Conservation (phyloP, 1,284 basidiomycete species). For the Abortiporus biennis region DNA sequence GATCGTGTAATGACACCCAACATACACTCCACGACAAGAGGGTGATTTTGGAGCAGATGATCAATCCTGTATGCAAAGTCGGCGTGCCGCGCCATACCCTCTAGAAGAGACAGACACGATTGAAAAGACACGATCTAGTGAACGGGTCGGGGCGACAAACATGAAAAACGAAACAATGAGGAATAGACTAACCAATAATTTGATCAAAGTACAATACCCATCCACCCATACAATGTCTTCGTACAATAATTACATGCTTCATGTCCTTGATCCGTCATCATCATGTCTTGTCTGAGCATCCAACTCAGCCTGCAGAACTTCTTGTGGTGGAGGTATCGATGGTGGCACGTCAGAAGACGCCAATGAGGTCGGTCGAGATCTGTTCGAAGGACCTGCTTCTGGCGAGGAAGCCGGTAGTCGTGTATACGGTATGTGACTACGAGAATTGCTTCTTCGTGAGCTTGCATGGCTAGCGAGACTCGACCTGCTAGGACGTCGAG, state of each 20-base stretch:
- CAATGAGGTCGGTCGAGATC: slow-evolving; percentile 13
- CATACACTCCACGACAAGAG: too few species aligned
- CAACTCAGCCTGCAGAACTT: slow-evolving; percentile 5
- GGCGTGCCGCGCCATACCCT: too few species aligned
- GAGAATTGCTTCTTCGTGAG: background rate
- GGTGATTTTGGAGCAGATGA: too few species aligned
- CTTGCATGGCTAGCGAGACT: background rate
- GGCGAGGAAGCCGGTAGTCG: slow-evolving; percentile 13
- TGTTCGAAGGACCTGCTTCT: slow-evolving; percentile 5
- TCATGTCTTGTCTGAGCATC: background rate
- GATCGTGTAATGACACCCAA: too few species aligned
- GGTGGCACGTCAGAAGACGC: slow-evolving; percentile 17
- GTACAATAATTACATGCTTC: slow-evolving; percentile 2
- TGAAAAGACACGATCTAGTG: too few species aligned
- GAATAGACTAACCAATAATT: slow-evolving; percentile 9
- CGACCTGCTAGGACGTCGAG: slow-evolving; percentile 1
- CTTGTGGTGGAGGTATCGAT: slow-evolving; percentile 13
- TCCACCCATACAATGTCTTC: background rate
- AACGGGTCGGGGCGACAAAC: too few species aligned
- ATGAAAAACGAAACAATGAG: background rate
- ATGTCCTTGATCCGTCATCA: slow-evolving; percentile 4
- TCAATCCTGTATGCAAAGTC: too few species aligned
- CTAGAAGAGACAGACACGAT: too few species aligned
- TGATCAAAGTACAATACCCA: slow-evolving; percentile 3
- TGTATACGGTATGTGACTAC: slow-evolving; percentile 10